A percentile compares a stretch with the other conserved stretches of the same genome.
These are phyloP conservation scores for Buxus sempervirens DNA, from an alignment of 164 flowering plant species.

Conservation along the genomic window DNA sequence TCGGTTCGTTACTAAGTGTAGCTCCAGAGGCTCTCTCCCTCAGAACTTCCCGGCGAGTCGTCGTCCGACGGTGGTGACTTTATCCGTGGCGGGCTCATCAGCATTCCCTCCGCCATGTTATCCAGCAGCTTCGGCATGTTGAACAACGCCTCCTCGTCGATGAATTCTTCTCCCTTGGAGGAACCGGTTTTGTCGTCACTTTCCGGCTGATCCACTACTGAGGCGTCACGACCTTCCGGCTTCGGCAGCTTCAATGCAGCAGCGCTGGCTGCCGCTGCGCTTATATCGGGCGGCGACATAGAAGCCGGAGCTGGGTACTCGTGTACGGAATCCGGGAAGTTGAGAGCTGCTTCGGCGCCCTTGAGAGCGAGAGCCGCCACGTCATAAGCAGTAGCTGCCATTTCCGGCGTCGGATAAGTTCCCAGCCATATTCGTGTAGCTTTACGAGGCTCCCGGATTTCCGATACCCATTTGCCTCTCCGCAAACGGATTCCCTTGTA, in stretches of 20 bases:
- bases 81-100: constrained; percentile 54
- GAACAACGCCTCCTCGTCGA: constrained; percentile 50
- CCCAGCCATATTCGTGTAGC: constrained; percentile 75
- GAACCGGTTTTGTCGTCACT: background rate
- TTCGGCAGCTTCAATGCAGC: constrained; percentile 29
- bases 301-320: constrained; percentile 46
- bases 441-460: constrained; percentile 72
- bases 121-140: constrained; percentile 53
- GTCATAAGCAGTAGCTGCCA: constrained; percentile 85
- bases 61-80: constrained; percentile 25
- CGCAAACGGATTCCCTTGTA: constrained; percentile 65
- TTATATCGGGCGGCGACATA: constrained; percentile 44
- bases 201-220: background rate
- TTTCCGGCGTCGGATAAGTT: constrained; percentile 62
- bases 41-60: constrained; percentile 30
- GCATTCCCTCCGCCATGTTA: constrained; percentile 68
- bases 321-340: constrained; percentile 43
- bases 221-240: background rate
- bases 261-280: constrained; percentile 47
- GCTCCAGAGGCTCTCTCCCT: constrained; percentile 39
- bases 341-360: constrained; percentile 47
- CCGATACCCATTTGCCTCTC: constrained; percentile 80
- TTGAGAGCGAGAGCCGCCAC: constrained; percentile 68
- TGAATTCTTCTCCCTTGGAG: constrained; percentile 19
- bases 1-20: too few relatives aligned